Evolutionary conservation across 805 yeast genomes (phyloP), one percentile per base, ranked within the genome.

Genomic region (Candida tibetensis): DNA sequence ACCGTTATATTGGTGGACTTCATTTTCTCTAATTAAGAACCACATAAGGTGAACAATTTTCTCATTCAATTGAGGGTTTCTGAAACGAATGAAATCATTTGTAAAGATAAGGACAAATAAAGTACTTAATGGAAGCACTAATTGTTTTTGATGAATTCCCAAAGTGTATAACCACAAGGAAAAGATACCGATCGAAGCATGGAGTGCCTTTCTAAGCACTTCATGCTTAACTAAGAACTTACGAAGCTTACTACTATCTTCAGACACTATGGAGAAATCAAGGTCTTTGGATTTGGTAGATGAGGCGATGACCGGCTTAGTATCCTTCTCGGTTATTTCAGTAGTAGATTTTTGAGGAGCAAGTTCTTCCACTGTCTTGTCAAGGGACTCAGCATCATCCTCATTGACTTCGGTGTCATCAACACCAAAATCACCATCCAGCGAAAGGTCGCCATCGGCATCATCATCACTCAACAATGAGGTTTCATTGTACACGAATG

Each of bases 151-250:
- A 42, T 76, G 72, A 8, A 72, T 65, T 7, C 90, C 89, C 29
- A 62, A 55, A 0, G 84, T 72, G 58, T 89, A 91, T 23, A 87
- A 64, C 51, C 74, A 82, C 28, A 93, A 61, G 2, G 97, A 82
- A 30, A 90, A 49, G 46, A 89, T 74, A 0, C 97, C 99, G 34
- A 90, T 88, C 1, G 93, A 83, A 6, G 91, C 85, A 59, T 93
- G 99, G 42, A 93, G 78, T 3, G 76, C 64, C 60, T 93, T 93
- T 53, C 99, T 76, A 4, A 95, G 95, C 13, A 93, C 68, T 62
- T 93, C 99, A 55, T 93, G 89, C 53, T 84, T 84, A 26, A 82
- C 76, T 35, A 83, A 62, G 51, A 82, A 81, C 30, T 41, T 39
- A 26, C 51, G 47, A 12, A 27, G n/a, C 13, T 27, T 27, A 6